Evolutionary conservation across 495 filamentous ascomycete species (phyloP).

Genomic region (Talaromyces stipitatus): DNA sequence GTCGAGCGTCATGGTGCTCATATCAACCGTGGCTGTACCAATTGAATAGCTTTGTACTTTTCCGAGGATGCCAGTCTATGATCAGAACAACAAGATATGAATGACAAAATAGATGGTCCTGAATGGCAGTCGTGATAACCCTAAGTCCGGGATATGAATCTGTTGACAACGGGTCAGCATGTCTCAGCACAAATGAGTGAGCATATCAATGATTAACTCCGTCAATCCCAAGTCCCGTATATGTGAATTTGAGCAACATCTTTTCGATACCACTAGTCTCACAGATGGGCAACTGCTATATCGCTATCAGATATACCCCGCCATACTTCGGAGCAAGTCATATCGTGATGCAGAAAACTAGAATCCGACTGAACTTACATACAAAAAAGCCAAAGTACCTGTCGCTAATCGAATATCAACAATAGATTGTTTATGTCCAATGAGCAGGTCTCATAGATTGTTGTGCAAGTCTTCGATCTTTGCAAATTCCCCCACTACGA

Average conservation of each 20-base stretch:
- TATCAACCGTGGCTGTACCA: neutral
- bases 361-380: too few relatives aligned
- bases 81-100: too few relatives aligned
- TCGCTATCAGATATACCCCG: neutral
- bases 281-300: neutral
- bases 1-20: conserved; percentile 23
- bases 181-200: neutral
- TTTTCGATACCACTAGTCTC: neutral
- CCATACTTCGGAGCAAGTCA: neutral
- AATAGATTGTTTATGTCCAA: neutral
- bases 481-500: neutral
- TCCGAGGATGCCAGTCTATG: neutral
- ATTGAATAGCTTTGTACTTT: neutral
- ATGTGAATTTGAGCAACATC: neutral
- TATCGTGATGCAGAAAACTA: neutral
- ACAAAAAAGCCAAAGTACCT: neutral
- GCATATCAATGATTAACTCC: neutral
- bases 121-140: neutral
- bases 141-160: neutral
- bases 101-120: too few relatives aligned
- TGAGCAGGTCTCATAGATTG: too few relatives aligned
- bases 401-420: neutral
- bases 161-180: neutral
- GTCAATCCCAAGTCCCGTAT: neutral
- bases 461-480: neutral